Conservation (phyloP, 495 filamentous ascomycete genomes). For the Evansstolkia leycettana region DNA sequence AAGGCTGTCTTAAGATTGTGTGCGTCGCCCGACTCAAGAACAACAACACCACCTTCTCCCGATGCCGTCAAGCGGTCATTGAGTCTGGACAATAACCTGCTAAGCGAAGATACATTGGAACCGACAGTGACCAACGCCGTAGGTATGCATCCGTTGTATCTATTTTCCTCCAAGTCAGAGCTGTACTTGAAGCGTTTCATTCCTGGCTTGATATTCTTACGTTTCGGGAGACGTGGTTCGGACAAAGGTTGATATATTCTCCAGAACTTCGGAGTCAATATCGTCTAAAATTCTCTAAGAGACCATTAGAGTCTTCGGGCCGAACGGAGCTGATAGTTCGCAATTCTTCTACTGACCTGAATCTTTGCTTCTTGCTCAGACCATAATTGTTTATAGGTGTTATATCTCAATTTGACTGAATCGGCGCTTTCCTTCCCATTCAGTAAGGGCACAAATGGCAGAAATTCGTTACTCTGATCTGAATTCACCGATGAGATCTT, state of each 20-base stretch:
- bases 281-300: constrained; percentile 25
- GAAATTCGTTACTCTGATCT: constrained; percentile 5
- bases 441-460: constrained; percentile 48
- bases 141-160: constrained; percentile 47
- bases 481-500: constrained; percentile 29
- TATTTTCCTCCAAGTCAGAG: constrained; percentile 11
- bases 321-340: neutral
- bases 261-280: constrained; percentile 44
- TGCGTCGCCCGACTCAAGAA: constrained; percentile 64
- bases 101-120: constrained; percentile 73
- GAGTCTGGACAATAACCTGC: constrained; percentile 53
- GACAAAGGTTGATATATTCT: constrained; percentile 57
- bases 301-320: constrained; percentile 1
- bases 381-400: constrained; percentile 58
- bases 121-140: constrained; percentile 74
- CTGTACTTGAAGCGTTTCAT: neutral
- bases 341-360: constrained; percentile 37
- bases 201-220: constrained; percentile 12
- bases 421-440: constrained; percentile 45
- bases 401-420: constrained; percentile 40
- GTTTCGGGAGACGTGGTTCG: constrained; percentile 32
- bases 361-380: constrained; percentile 51
- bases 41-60: constrained; percentile 45
- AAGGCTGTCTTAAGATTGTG: constrained; percentile 71
- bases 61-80: constrained; percentile 38